Conservation (phyloP, 2,329 filamentous ascomycete genomes). For the Cladophialophora immunda region DNA sequence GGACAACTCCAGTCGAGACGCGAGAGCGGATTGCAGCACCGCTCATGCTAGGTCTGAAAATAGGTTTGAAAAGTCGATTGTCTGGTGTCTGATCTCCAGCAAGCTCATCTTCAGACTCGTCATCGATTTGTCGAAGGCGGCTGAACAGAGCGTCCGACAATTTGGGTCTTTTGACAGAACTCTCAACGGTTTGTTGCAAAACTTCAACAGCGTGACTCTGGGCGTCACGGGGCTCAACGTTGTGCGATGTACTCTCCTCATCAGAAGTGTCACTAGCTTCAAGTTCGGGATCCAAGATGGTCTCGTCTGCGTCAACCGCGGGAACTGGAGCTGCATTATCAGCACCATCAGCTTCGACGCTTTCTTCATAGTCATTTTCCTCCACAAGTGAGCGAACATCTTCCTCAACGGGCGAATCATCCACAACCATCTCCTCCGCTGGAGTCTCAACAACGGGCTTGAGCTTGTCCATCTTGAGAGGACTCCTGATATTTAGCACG, state of each 20-base stretch:
- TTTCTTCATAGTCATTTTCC: not conserved
- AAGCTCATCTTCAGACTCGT: constrained; percentile 44
- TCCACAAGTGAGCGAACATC: constrained; percentile 7
- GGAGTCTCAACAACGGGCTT: constrained; percentile 36
- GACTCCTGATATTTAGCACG: constrained; percentile 38
- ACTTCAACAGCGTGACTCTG: not conserved
- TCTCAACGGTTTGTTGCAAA: not conserved
- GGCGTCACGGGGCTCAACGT: not conserved
- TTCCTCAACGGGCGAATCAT: not conserved
- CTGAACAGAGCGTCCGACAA: constrained; percentile 28
- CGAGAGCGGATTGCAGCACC: constrained; percentile 29
- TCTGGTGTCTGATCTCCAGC: constrained; percentile 40
- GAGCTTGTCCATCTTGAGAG: constrained; percentile 35
- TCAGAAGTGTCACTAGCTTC: constrained; percentile 33
- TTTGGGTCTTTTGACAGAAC: constrained; percentile 21
- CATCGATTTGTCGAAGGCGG: constrained; percentile 25
- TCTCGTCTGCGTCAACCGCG: constrained; percentile 27
- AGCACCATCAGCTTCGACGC: not conserved
- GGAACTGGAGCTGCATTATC: not conserved
- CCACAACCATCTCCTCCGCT: not conserved
- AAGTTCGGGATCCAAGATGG: constrained; percentile 29
- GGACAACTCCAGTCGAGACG: constrained; percentile 33
- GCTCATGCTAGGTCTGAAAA: constrained; percentile 31
- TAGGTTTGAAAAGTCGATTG: constrained; percentile 25
- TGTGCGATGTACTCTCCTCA: constrained; percentile 7